Conservation (phyloP, 1,284 basidiomycete genomes). For the Exobasidium rhododendri region DNA sequence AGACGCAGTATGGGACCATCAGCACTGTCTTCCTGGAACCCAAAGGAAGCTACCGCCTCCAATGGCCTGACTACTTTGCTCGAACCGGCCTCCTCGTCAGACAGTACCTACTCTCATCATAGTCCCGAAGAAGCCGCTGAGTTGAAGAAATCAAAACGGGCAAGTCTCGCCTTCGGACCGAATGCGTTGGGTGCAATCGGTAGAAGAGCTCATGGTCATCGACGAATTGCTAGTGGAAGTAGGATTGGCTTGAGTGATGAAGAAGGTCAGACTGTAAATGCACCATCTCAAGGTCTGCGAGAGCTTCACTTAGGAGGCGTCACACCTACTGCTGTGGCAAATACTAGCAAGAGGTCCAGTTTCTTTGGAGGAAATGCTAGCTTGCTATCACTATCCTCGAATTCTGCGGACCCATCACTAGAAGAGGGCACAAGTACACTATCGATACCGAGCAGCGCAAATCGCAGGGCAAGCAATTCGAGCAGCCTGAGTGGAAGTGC, state of each 20-base stretch:
- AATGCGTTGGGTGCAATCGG: not conserved
- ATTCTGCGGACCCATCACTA: not conserved
- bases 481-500: constrained; percentile 4
- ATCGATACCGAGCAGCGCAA: not conserved
- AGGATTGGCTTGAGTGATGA: constrained; percentile 4
- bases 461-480: constrained; percentile 8
- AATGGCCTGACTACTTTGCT: not conserved
- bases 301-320: constrained; percentile 5
- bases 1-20: constrained; percentile 8
- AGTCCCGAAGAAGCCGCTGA: not conserved
- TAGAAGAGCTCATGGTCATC: not conserved
- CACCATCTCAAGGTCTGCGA: not conserved
- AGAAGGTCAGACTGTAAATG: not conserved
- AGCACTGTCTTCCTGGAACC: constrained; percentile 8
- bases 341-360: not conserved
- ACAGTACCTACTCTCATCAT: not conserved
- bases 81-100: not conserved
- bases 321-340: not conserved
- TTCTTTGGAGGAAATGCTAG: not conserved
- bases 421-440: not conserved
- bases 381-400: not conserved
- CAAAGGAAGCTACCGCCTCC: not conserved
- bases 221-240: constrained; percentile 10
- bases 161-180: constrained; percentile 14
- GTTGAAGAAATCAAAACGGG: constrained; percentile 11